These are phyloP conservation scores for Microsporum canis DNA, from an alignment of 2,329 filamentous ascomycete species.

Conservation along the genomic window DNA sequence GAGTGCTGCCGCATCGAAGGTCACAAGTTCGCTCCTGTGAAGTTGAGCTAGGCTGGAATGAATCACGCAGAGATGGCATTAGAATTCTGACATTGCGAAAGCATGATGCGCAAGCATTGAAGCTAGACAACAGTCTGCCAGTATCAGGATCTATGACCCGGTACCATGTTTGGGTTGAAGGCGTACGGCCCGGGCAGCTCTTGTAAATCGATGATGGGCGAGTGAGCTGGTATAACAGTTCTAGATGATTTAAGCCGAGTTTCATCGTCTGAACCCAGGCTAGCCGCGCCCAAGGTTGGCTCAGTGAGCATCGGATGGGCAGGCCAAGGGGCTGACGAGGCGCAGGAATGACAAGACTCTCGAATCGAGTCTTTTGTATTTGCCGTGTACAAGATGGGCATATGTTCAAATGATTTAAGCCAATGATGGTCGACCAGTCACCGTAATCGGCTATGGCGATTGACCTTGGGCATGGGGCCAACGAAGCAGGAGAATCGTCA, in stretches of 20 bases:
- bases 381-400: constrained; percentile 68
- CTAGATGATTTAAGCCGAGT: constrained; percentile 53
- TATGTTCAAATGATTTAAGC: constrained; percentile 61
- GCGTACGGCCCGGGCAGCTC: constrained; percentile 47
- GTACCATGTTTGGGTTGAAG: constrained; percentile 58
- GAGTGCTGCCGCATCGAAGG: constrained; percentile 51
- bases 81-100: constrained; percentile 59
- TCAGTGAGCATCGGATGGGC: constrained; percentile 65
- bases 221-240: constrained; percentile 58
- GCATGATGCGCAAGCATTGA: constrained; percentile 65
- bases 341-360: constrained; percentile 53
- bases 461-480: constrained; percentile 60
- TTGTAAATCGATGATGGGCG: constrained; percentile 46
- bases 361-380: constrained; percentile 60
- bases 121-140: constrained; percentile 53
- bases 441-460: constrained; percentile 51
- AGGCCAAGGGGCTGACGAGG: constrained; percentile 46
- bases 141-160: constrained; percentile 59
- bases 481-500: constrained; percentile 19
- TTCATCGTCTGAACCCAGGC: constrained; percentile 73
- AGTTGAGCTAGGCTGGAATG: constrained; percentile 45
- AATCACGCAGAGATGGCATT: constrained; percentile 58
- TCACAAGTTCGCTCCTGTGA: constrained; percentile 52
- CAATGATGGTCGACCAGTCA: constrained; percentile 71
- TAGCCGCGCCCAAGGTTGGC: constrained; percentile 69